Conservation (phyloP, 306 rosid species). For the Cercis canadensis region DNA sequence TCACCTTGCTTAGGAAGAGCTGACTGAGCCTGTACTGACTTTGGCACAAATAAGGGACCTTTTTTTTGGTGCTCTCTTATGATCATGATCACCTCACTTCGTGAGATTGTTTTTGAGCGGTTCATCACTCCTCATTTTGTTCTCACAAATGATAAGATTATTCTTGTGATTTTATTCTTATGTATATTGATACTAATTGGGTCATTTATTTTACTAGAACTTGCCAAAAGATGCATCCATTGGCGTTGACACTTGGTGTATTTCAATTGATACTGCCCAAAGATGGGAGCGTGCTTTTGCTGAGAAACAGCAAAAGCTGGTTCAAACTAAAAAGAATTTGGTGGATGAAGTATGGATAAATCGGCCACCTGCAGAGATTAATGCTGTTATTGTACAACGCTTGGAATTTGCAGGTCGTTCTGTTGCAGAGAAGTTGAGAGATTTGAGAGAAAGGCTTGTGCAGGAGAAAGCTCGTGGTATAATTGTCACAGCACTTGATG, state of each 20-base stretch:
- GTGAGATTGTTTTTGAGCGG: constrained; percentile 9
- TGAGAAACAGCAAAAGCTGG: constrained; percentile 78
- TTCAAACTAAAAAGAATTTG: constrained; percentile 79
- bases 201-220: constrained; percentile 56
- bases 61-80: neutral
- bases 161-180: constrained; percentile 12
- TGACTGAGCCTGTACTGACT: neutral
- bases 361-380: constrained; percentile 65
- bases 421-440: constrained; percentile 75
- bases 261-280: constrained; percentile 82
- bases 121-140: neutral
- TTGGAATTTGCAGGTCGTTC: constrained; percentile 81
- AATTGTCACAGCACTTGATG: constrained; percentile 85
- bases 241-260: constrained; percentile 98
- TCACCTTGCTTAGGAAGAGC: constrained; percentile 20
- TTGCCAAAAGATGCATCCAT: constrained; percentile 66
- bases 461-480: constrained; percentile 69
- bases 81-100: neutral
- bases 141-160: neutral
- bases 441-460: constrained; percentile 68
- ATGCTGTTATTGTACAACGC: constrained; percentile 70
- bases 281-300: constrained; percentile 80
- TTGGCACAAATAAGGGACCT: neutral
- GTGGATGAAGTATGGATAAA: constrained; percentile 91
- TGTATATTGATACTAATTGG: constrained; percentile 21